Evolutionary conservation across 2,329 filamentous ascomycete genomes (phyloP).

Genomic region (Paracoccidioides brasiliensis): DNA sequence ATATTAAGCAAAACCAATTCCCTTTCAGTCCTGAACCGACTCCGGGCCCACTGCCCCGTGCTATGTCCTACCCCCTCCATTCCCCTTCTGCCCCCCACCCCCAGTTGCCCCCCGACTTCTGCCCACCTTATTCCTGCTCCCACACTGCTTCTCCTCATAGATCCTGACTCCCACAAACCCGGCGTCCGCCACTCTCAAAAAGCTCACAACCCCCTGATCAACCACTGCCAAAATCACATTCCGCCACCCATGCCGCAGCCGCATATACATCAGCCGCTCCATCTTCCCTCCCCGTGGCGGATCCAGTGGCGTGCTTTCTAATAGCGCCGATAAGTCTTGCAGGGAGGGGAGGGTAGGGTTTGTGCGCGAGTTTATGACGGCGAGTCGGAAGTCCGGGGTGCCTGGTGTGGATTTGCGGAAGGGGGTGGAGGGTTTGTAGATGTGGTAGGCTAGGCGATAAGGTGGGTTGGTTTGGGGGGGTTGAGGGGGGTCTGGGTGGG

Average conservation of each 20-base stretch:
- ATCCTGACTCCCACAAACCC: constrained; percentile 65
- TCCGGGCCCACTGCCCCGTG: too few species aligned
- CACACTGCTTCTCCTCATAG: constrained; percentile 37
- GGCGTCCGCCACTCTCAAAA: constrained; percentile 65
- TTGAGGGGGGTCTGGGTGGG: not conserved
- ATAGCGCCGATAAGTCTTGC: constrained; percentile 54
- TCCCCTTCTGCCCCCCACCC: constrained; percentile 19
- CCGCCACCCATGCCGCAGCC: constrained; percentile 70
- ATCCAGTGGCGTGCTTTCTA: constrained; percentile 60
- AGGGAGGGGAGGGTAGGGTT: constrained; percentile 57
- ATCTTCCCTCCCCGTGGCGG: constrained; percentile 41
- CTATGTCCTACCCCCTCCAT: constrained; percentile 9
- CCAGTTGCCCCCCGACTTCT: constrained; percentile 16
- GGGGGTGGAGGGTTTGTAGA: constrained; percentile 60
- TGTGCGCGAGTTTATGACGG: constrained; percentile 63
- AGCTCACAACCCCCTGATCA: constrained; percentile 81
- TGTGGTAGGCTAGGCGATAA: constrained; percentile 63
- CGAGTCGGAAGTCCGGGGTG: constrained; percentile 69
- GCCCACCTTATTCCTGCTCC: constrained; percentile 11
- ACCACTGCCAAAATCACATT: constrained; percentile 80
- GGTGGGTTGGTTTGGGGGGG: constrained; percentile 30
- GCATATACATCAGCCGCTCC: constrained; percentile 50
- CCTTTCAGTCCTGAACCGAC: not conserved
- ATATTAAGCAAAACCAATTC: not conserved
- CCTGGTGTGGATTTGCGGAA: constrained; percentile 74